Evolutionary conservation across 1,284 basidiomycete genomes (phyloP), one percentile per base, ranked within the genome.

Genomic region (Leccinum huronense): DNA sequence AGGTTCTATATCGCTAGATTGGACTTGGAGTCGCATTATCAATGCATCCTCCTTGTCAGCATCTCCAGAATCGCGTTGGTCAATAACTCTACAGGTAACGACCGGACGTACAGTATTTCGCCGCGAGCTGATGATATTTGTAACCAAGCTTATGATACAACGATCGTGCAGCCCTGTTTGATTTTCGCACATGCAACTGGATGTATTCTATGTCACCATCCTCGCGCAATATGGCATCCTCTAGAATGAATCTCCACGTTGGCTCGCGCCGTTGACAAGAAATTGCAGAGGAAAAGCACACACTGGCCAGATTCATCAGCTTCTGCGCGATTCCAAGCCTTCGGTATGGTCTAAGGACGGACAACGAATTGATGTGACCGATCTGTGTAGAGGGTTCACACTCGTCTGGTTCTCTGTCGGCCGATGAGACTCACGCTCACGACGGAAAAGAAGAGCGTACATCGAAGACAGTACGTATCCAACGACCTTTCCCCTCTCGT

Each of bases 391-490:
- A 38, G 19, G 65, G 58, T 14, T 63, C 58, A 5, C 36, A 34
- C 7, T 73, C 72, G 6, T 64, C 64, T 5, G 61, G 70, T 31
- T 76, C 72, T 65, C 72, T 73, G 38, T 56, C n/a, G 9, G n/a
- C 31, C 27, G 42, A 61, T 67, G 57, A 60, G 53, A 64, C 27
- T n/a, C 40, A 58, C 34, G 54, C 61, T 9, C 9, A 27, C 55
- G 31, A 48, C 23, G 60, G 34, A 16, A 57, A 65, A 31, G 33
- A 34, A 45, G n/a, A 1, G 77, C 80, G 65, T 76, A 94, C 96
- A 98, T 96, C 77, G 97, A 97, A 0, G 93, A 94, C 11, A 98
- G 80, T 30, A 98, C 95, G 76, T 98, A 98, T 27, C 96, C 96
- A 1, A 98, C 94, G 57, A 98, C 89, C 59, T 93, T 83, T 0